These are phyloP conservation scores for Adenanthera pavonina DNA, from an alignment of 306 rosid species.

Conservation along the genomic window DNA sequence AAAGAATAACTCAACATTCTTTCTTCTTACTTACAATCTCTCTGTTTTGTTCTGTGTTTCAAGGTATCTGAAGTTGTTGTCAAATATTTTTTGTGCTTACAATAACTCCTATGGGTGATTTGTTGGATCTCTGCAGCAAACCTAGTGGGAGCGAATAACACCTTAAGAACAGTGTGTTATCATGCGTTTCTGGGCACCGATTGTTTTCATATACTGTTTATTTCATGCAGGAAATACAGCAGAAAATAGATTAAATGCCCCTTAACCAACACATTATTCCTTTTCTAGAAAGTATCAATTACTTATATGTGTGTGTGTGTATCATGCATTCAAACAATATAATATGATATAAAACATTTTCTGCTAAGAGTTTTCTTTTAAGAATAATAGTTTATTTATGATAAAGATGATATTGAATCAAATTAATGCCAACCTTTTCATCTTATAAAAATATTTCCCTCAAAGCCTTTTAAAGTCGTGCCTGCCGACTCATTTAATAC, in stretches of 20 bases:
- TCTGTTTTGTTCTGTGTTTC: no score
- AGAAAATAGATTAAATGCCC: not conserved
- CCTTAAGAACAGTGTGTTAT: no score
- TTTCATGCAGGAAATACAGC: constrained; percentile 5
- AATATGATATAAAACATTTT: constrained; percentile 12
- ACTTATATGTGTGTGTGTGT: not conserved
- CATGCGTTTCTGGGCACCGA: no score
- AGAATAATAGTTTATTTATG: not conserved
- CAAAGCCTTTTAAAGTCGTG: constrained; percentile 9
- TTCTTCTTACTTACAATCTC: no score
- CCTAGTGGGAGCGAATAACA: no score
- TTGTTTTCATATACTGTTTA: not conserved
- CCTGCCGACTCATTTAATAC: constrained; percentile 5
- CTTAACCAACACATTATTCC: not conserved
- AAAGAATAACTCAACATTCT: no score
- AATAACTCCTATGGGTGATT: no score
- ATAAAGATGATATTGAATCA: not conserved
- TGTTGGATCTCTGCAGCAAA: no score
- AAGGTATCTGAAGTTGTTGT: no score
- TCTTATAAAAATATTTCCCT: not conserved
- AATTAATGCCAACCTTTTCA: not conserved
- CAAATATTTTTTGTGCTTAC: no score
- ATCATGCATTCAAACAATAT: not conserved
- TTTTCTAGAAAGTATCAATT: not conserved
- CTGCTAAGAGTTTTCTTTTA: not conserved